Evolutionary conservation across 2,329 filamentous ascomycete species (phyloP).

Genomic region (Cladophialophora psammophila): DNA sequence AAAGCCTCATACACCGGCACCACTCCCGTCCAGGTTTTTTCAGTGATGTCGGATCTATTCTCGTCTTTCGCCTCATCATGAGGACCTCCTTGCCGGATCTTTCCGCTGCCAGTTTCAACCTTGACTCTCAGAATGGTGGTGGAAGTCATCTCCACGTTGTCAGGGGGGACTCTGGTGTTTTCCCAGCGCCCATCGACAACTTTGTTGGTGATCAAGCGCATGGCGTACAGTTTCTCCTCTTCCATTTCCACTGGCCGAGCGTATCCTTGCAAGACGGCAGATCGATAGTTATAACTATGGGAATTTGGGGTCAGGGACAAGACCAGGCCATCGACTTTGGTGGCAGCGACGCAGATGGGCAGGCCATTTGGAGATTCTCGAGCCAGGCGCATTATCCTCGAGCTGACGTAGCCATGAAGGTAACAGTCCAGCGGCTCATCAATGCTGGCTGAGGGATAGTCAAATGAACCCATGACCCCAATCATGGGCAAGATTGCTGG

Average conservation of each 20-base stretch:
- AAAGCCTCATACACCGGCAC: conserved; percentile 69
- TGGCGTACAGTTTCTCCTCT: conserved; percentile 77
- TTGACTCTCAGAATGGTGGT: conserved; percentile 75
- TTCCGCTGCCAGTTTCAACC: conserved; percentile 76
- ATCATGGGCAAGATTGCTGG: conserved; percentile 85
- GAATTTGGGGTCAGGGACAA: conserved; percentile 79
- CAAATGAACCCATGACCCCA: conserved; percentile 78
- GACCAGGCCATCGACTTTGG: conserved; percentile 79
- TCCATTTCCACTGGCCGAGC: conserved; percentile 70
- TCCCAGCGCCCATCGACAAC: conserved; percentile 74
- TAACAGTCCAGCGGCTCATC: conserved; percentile 76
- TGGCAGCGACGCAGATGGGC: conserved; percentile 75
- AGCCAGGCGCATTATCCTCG: conserved; percentile 75
- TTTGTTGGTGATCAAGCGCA: conserved; percentile 78
- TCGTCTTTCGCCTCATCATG: conserved; percentile 66
- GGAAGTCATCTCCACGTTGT: conserved; percentile 74
- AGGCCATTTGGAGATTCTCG: conserved; percentile 61
- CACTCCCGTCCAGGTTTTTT: conserved; percentile 67
- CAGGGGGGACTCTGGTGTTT: conserved; percentile 73
- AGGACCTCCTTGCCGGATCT: conserved; percentile 72
- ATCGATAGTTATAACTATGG: conserved; percentile 88
- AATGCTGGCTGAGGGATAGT: conserved; percentile 64
- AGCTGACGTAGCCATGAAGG: conserved; percentile 83
- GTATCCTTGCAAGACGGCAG: conserved; percentile 77
- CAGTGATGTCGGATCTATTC: conserved; percentile 57